Evolutionary conservation across 495 filamentous ascomycete genomes (phyloP).

Genomic region (Neurospora tetraspora): DNA sequence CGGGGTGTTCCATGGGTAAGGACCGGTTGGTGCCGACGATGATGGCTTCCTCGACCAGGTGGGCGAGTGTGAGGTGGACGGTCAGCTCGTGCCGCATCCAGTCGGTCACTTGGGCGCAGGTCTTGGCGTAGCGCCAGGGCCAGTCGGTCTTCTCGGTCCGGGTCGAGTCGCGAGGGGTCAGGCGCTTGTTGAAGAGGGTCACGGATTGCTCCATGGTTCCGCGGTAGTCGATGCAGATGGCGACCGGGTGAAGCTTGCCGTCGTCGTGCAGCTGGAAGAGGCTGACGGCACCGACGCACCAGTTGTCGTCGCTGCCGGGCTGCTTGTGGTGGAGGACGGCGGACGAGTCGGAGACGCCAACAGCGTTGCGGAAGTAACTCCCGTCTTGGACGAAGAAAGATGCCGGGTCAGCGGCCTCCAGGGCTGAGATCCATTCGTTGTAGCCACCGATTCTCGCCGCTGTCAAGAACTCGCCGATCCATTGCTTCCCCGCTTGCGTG

Average conservation of each 20-base stretch:
- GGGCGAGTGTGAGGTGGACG: conserved; percentile 36
- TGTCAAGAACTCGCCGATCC: conserved; percentile 25
- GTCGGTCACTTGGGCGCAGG: conserved; percentile 37
- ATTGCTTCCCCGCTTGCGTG: conserved; percentile 17
- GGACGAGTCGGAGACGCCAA: conserved; percentile 12
- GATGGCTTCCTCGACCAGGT: conserved; percentile 38
- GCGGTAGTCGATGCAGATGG: conserved; percentile 36
- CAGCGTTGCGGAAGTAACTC: conserved; percentile 36
- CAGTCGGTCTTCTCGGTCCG: conserved; percentile 33
- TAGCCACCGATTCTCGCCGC: conserved; percentile 22
- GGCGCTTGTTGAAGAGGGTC: conserved; percentile 36
- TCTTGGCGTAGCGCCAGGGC: conserved; percentile 45
- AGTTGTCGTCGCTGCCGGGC: conserved; percentile 16
- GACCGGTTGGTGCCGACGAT: conserved; percentile 36
- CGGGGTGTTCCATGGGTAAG: conserved; percentile 28
- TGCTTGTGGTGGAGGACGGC: conserved; percentile 12
- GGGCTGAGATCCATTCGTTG: conserved; percentile 14
- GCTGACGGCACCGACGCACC: conserved; percentile 30
- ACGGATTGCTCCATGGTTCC: conserved; percentile 32
- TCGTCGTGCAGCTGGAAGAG: conserved; percentile 34
- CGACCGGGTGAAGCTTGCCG: conserved; percentile 38
- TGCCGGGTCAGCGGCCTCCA: conserved; percentile 17
- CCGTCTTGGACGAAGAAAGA: conserved; percentile 37
- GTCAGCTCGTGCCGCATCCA: conserved; percentile 39
- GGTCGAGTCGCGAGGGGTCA: conserved; percentile 18